A percentile compares a stretch with the other conserved stretches of the same genome.
These are phyloP conservation scores for Aspergillus costaricaensis DNA, from an alignment of 2,329 filamentous ascomycete genomes.

Conservation along the genomic window DNA sequence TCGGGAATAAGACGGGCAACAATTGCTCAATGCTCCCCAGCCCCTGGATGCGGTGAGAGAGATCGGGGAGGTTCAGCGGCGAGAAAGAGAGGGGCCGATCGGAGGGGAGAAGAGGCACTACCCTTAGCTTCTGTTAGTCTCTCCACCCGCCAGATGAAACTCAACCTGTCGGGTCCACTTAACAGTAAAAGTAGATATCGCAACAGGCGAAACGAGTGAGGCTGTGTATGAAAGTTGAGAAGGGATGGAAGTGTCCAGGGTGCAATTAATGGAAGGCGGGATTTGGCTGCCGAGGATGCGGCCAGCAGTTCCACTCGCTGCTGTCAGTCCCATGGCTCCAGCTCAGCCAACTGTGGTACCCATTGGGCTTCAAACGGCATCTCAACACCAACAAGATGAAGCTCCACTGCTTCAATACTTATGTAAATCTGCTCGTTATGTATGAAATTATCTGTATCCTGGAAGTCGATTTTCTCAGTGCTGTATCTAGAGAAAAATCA, in stretches of 20 bases:
- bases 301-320: not conserved
- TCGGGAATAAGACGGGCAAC: not conserved
- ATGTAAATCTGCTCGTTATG: too few species aligned
- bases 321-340: not conserved
- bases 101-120: not conserved
- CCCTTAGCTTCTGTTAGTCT: not conserved
- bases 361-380: not conserved
- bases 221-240: not conserved
- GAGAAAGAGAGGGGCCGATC: not conserved
- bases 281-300: not conserved
- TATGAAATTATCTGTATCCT: too few species aligned
- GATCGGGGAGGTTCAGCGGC: not conserved
- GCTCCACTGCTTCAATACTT: too few species aligned
- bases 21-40: slow-evolving; percentile 10
- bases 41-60: not conserved
- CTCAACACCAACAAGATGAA: too few species aligned
- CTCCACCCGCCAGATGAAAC: not conserved
- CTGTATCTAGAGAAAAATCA: too few species aligned
- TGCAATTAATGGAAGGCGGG: not conserved
- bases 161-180: not conserved
- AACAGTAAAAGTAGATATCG: not conserved
- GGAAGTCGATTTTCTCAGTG: too few species aligned
- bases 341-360: not conserved
- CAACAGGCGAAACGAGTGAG: not conserved
- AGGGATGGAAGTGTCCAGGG: not conserved